Base-by-base conservation (phyloP, 1,139 yeast genomes). In the Taphrina populina region DNA sequence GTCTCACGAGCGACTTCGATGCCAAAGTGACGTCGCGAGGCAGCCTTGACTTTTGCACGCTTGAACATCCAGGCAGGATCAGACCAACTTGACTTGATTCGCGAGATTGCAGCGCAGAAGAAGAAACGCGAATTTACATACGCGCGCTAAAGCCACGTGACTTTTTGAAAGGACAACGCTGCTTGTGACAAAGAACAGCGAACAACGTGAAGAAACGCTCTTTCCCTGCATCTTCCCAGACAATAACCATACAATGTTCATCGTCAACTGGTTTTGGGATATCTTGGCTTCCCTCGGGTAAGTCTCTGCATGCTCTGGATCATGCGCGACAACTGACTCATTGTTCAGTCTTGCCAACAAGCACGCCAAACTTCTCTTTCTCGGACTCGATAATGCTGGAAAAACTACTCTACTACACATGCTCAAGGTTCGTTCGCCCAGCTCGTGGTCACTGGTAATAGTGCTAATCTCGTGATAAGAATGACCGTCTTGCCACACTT, bases 321-420 rank as follows among this genome's bases (percentile, higher is more conserved):
- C 30, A 5, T n/a, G 23, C 4, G 2, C 11, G 10, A 20, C 43
- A 15, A n/a, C n/a, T n/a, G 13, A 32, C 17, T 32, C 36, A 32
- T 32, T 5, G 13, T 32, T 92, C 68, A 40, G 98, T 62, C 80
- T 92, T 68, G 84, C 95, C 92, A 92, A 94, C 76, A 92, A 92
- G 75, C 96, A 90, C 71, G 99, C 97, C 68, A 92, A 92, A 74
- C 78, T 92, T 66, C 80, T 92, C 69, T 92, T 92, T 73, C 80
- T 92, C 62, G 99, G 99, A 60, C 82, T 92, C 64, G 99, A 92
- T 73, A 94, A 94, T 68, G 99, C 99, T 54, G 99, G 99, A 71
- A 92, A 92, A 72, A 92, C 98, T 58, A 92, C 99, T 37, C 77
- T 92, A 66, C 79, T 92, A 68, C 98, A 92, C 72, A 92, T 92